A percentile compares a stretch with the other conserved stretches of the same genome.
Conservation (phyloP, 176 grass and related monocot genomes). For the Alloteropsis semialata region DNA sequence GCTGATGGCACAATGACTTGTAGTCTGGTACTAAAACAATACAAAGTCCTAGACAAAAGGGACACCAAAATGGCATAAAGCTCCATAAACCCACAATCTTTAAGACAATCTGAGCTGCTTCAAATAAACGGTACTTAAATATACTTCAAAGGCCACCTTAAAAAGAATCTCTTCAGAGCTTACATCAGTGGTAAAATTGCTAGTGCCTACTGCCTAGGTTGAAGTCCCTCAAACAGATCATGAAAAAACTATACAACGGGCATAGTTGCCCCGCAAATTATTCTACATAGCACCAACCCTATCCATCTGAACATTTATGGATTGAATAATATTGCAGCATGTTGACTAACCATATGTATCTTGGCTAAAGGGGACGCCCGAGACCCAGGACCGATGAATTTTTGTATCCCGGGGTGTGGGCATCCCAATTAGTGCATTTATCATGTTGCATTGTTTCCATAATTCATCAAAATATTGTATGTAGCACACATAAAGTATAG, state of each 20-base stretch:
- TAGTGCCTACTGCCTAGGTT: not conserved
- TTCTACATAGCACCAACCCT: not conserved
- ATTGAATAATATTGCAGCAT: not conserved
- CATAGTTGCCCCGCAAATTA: not conserved
- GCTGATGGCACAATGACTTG: not conserved
- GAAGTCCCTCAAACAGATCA: not conserved
- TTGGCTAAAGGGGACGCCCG: not conserved
- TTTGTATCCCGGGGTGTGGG: not conserved
- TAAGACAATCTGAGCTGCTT: not conserved
- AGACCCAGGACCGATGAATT: not conserved
- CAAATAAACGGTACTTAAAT: not conserved
- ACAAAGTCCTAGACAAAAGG: not conserved
- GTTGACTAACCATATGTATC: not conserved
- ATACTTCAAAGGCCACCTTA: not conserved
- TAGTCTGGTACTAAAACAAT: not conserved
- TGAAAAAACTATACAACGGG: not conserved
- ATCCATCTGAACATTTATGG: not conserved
- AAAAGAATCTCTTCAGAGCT: not conserved
- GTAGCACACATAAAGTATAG: not conserved
- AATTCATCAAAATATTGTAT: not conserved
- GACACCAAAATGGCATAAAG: not conserved
- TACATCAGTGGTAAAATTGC: not conserved
- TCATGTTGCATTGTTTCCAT: not conserved
- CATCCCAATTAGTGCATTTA: not conserved
- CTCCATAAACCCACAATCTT: not conserved